These are phyloP conservation scores for Takashimella tepidaria DNA, from an alignment of 1,284 basidiomycete species.

Conservation along the genomic window DNA sequence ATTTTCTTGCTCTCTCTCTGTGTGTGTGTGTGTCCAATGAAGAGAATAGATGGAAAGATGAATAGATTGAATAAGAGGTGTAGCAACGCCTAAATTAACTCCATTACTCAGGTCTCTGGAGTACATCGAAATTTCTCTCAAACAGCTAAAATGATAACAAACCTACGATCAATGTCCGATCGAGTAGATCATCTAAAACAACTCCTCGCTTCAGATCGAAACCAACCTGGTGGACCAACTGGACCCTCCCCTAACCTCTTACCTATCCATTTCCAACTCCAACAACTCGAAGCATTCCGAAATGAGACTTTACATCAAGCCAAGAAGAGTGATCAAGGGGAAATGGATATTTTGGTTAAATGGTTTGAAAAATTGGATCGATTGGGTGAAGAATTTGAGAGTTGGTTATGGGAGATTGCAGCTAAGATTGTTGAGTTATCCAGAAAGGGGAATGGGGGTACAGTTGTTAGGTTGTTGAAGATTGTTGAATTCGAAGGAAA, in stretches of 20 bases:
- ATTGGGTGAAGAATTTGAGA: constrained; percentile 77
- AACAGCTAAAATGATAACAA: constrained; percentile 91
- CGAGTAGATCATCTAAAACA: constrained; percentile 73
- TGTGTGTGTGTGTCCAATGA: too few relatives aligned
- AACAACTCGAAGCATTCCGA: constrained; percentile 83
- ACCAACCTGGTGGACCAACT: constrained; percentile 57
- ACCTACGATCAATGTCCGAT: constrained; percentile 80
- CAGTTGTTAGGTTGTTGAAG: constrained; percentile 86
- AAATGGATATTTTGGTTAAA: constrained; percentile 61
- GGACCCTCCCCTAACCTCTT: constrained; percentile 84
- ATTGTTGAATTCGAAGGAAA: constrained; percentile 88
- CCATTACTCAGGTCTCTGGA: constrained; percentile 90
- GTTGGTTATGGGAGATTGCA: constrained; percentile 75
- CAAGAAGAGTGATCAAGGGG: constrained; percentile 62
- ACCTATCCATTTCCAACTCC: constrained; percentile 82
- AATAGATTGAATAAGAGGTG: too few relatives aligned
- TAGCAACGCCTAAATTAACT: too few relatives aligned
- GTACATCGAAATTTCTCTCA: constrained; percentile 93
- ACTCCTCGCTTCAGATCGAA: constrained; percentile 69
- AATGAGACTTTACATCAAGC: constrained; percentile 91
- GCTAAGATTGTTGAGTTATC: constrained; percentile 73
- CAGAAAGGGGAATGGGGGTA: constrained; percentile 70
- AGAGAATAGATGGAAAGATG: too few relatives aligned
- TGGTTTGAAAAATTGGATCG: constrained; percentile 86
- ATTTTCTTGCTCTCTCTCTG: too few relatives aligned